Evolutionary conservation across 129 eudicot genomes (phyloP), one percentile per base, ranked within the genome.

Genomic region (Lonicera japonica): DNA sequence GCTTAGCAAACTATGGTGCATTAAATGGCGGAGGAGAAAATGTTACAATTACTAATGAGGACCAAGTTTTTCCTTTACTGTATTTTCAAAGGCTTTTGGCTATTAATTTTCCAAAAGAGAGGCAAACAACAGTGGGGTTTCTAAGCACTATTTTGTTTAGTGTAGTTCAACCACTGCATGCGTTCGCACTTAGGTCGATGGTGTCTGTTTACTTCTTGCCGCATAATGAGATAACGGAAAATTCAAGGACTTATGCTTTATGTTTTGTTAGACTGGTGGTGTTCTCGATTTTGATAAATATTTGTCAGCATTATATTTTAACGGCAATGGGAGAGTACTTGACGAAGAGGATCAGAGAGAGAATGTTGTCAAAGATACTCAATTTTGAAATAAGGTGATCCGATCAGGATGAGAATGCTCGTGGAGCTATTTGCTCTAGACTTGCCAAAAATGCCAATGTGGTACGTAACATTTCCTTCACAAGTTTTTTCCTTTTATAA

Each of bases 351-450:
- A 80, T 88, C 11, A 73, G 99, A 25, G 99, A 87, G 58, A 72
- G 74, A 36, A 85, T 92, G 89, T 59, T 92, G 66, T 75, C 95
- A 5, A 92, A 88, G 78, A 80, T 92, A 46, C 85, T 92, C 39
- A 88, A 91, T 15, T 92, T 87, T 40, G 99, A 92, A 67, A 78
- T 92, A 19, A 96, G 95, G 67, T 94, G 96, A 96, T 94, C 78
- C 51, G 96, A 94, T 68, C 74, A 80, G 29, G 87, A 88, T 39
- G 85, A 79, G 52, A 88, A 94, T 83, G 64, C 95, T 21, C 88
- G 83, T 0, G 95, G 99, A 20, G 84, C 92, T 29, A 60, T 94
- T 9, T 94, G 99, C 75, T 78, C 95, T 5, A 67, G 96, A 53
- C 89, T 94, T 11, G 75, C 99, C 58, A 94, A 84, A 51, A 92